Base-by-base conservation (phyloP, 2,329 filamentous ascomycete species). In the Plenodomus biglobosus region DNA sequence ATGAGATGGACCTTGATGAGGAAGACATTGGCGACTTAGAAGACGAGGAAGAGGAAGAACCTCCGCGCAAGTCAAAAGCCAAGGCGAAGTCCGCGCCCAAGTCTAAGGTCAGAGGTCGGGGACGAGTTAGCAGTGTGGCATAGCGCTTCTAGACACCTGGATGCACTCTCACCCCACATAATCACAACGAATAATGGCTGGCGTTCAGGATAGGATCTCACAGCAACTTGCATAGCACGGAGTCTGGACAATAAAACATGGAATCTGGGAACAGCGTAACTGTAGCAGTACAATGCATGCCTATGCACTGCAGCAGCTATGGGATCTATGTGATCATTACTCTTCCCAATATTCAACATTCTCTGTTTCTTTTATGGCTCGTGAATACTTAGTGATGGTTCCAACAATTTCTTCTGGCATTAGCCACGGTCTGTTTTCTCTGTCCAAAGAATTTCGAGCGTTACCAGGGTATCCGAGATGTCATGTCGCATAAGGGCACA, bases 1-100 rank as follows among this genome's bases (percentile, higher is more conserved):
- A 58, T 32, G 57, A 52, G 15, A 61, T 61, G 55, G 53, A 62
- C 17, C 36, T 59, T 3, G 56, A 40, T 7, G 59, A 62, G 36
- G 64, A 67, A 40, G 65, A 66, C 30, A 59, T 68, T 16, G 61
- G 50, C 2, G 53, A 52, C 13, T 63, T 56, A 18, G 64, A 66
- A 27, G 56, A 65, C 1, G 56, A 60, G 32, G 58, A 59, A 13
- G 55, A 55, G 17, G 55, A 39, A 3, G 42, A 58, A 40, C 54
- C 49, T 8, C 52, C 58, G 8, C 56, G 51, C 22, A 66, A 62
- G 49, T 18, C 56, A 1, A 66, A 56, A 42, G 56, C 51, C 2
- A 59, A 55, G 16, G 42, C 46, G 1, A 24, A 32, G 15, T 3
- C 27, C 15, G 27, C 27, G 27, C 27, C 27, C 27, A 32, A 32